Conservation (phyloP, 805 yeast genomes). For the Yamadazyma sp. region DNA sequence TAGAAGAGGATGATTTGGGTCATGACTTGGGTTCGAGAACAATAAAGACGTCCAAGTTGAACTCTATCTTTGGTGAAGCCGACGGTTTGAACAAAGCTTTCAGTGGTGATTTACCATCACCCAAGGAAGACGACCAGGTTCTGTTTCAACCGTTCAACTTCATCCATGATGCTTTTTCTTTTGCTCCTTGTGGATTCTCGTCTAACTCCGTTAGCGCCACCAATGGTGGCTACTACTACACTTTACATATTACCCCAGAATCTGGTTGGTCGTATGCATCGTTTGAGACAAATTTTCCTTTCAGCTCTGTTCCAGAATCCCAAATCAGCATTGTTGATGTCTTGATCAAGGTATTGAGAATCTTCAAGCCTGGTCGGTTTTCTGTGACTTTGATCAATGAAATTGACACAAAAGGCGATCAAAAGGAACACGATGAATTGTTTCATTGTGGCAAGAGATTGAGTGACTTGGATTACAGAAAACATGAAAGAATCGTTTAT, state of each 20-base stretch:
- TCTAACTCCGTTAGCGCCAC: slow-evolving; percentile 71
- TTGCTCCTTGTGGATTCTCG: slow-evolving; percentile 93
- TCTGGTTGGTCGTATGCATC: slow-evolving; percentile 94
- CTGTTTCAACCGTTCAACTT: slow-evolving; percentile 31
- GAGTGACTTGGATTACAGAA: slow-evolving; percentile 48
- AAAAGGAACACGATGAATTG: slow-evolving; percentile 15
- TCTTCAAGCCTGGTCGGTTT: slow-evolving; percentile 76
- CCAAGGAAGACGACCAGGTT: slow-evolving; percentile 26
- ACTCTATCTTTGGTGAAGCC: slow-evolving; percentile 46
- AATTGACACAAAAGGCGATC: slow-evolving; percentile 12
- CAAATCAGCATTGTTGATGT: slow-evolving; percentile 53
- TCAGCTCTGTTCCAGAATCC: slow-evolving; percentile 20
- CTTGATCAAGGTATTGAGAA: slow-evolving; percentile 54
- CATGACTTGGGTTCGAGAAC: slow-evolving; percentile 74
- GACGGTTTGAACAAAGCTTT: slow-evolving; percentile 16
- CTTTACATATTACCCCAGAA: slow-evolving; percentile 94
- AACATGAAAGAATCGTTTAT: slow-evolving; percentile 67
- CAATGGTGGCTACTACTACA: slow-evolving; percentile 54
- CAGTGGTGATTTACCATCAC: slow-evolving; percentile 30
- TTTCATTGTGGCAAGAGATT: slow-evolving; percentile 25
- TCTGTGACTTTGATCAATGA: slow-evolving; percentile 46
- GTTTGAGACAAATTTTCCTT: slow-evolving; percentile 83
- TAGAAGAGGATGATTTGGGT: slow-evolving; percentile 68
- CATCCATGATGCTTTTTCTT: slow-evolving; percentile 82
- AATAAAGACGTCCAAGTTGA: slow-evolving; percentile 61